A percentile compares a stretch with the other conserved stretches of the same genome.
phyloP scores from a whole-genome alignment of 805 yeast species.

The Pichia sporocuriosa region DNA sequence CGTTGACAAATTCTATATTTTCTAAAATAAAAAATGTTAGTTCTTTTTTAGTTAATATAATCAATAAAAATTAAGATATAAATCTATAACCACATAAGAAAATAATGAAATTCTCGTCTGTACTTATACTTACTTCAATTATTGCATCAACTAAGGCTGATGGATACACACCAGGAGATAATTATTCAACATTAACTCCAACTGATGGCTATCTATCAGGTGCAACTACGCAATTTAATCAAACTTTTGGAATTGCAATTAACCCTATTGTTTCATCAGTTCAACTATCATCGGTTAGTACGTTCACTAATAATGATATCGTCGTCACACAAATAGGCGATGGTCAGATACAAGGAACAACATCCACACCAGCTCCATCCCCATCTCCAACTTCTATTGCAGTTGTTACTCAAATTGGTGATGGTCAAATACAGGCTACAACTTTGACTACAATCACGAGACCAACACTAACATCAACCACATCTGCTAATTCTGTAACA shows the following conservation, averaged over 20 bases:
- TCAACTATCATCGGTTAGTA: conserved; percentile 17
- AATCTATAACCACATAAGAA: not conserved
- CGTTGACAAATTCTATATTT: too few species aligned
- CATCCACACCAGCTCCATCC: conserved; percentile 31
- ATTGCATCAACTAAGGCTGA: conserved; percentile 3
- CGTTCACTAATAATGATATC: conserved; percentile 17
- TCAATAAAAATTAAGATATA: too few species aligned
- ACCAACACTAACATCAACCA: conserved; percentile 27
- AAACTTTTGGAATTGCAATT: conserved; percentile 63
- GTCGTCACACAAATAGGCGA: conserved; percentile 35
- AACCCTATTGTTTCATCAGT: conserved; percentile 40
- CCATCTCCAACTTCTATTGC: conserved; percentile 28
- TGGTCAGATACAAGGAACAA: conserved; percentile 40
- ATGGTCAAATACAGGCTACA: conserved; percentile 41
- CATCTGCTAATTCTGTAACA: conserved; percentile 23
- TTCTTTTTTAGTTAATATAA: too few species aligned
- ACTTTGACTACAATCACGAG: conserved; percentile 32
- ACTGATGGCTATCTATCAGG: conserved; percentile 40
- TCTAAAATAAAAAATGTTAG: too few species aligned
- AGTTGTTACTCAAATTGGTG: conserved; percentile 33
- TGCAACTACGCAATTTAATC: conserved; percentile 50
- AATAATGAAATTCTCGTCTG: conserved; percentile 6
- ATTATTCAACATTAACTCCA: conserved; percentile 68
- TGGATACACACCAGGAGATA: conserved; percentile 33
- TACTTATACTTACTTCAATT: not conserved